phyloP scores from a whole-genome alignment of 805 yeast species.

The Henningerozyma blattae region DNA sequence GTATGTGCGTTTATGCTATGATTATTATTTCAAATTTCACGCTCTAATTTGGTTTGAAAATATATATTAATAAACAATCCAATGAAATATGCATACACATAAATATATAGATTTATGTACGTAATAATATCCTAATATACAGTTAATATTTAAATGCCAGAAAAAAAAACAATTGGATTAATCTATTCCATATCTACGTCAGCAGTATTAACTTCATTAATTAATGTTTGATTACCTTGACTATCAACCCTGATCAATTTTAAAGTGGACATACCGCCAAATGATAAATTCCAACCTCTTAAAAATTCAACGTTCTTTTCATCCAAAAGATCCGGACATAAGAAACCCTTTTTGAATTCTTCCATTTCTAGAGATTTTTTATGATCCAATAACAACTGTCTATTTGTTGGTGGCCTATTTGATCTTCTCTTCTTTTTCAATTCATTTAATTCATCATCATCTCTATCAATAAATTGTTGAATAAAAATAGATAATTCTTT shows the following conservation, averaged over 20 bases:
- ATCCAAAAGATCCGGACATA: constrained; percentile 62
- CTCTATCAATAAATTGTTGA: constrained; percentile 51
- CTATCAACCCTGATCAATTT: constrained; percentile 31
- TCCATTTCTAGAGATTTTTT: constrained; percentile 48
- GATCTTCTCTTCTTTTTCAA: constrained; percentile 57
- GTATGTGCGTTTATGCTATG: too few species aligned
- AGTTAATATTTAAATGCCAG: too few species aligned
- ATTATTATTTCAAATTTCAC: too few species aligned
- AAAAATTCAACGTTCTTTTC: constrained; percentile 44
- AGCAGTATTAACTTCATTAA: constrained; percentile 3
- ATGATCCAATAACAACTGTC: constrained; percentile 56
- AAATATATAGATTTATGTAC: too few species aligned
- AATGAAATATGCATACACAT: too few species aligned
- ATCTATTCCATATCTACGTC: constrained; percentile 20
- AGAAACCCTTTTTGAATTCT: constrained; percentile 56
- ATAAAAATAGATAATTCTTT: constrained; percentile 53
- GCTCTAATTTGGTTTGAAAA: too few species aligned
- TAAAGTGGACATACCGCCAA: constrained; percentile 62
- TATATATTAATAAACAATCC: too few species aligned
- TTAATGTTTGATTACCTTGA: constrained; percentile 18
- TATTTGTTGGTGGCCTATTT: constrained; percentile 73
- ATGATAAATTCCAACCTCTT: constrained; percentile 69
- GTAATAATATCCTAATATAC: too few species aligned
- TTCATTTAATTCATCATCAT: constrained; percentile 62
- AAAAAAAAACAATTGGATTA: too few species aligned